A percentile compares a stretch with the other conserved stretches of the same genome.
Evolutionary conservation across 805 yeast genomes (phyloP).

Genomic region (Schwanniomyces vanrijiae): DNA sequence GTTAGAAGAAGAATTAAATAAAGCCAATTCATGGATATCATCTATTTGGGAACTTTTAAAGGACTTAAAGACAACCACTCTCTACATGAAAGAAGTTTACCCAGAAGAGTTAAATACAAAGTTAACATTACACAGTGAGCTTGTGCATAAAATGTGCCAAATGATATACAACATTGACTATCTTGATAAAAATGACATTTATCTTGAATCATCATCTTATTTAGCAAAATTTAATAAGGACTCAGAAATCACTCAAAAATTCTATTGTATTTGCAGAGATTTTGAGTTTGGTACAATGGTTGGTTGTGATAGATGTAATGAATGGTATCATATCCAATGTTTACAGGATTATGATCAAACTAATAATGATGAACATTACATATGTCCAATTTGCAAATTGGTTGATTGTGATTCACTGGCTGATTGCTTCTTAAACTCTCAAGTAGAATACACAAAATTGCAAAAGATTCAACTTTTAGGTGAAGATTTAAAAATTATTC

Average conservation of each 20-base stretch:
- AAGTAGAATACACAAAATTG: conserved; percentile 14
- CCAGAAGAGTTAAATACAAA: conserved; percentile 16
- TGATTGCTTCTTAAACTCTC: conserved; percentile 15
- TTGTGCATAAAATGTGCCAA: conserved; percentile 18
- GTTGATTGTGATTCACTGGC: conserved; percentile 13
- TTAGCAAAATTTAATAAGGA: conserved; percentile 8
- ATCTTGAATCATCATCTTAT: conserved; percentile 26
- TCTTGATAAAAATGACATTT: conserved; percentile 29
- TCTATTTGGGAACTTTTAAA: conserved; percentile 14
- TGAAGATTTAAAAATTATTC: conserved; percentile 15
- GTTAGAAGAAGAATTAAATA: conserved; percentile 13
- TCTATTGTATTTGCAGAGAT: conserved; percentile 64
- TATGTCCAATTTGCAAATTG: conserved; percentile 32
- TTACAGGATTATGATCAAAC: conserved; percentile 30
- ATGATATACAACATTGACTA: conserved; percentile 20
- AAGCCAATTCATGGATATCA: conserved; percentile 24
- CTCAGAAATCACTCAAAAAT: conserved; percentile 12
- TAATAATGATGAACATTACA: conserved; percentile 21
- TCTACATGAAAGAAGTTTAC: conserved; percentile 13
- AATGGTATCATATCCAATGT: conserved; percentile 71
- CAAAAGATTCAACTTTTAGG: conserved; percentile 11
- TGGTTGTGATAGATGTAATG: conserved; percentile 67
- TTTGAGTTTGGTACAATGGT: conserved; percentile 63
- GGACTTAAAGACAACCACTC: conserved; percentile 7
- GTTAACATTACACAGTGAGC: conserved; percentile 15